phyloP scores from a whole-genome alignment of 176 grass and related monocot genomes.

The Hordeum vulgare region MorexV3_pseudomolecules_assembly NC_058521.1:589520252-589520751 shows the following conservation, averaged over 20 bases:
- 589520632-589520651: slow-evolving; percentile 14
- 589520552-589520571: too few species aligned
- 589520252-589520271: not conserved
- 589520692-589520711: slow-evolving; percentile 99
- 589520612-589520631: not conserved
- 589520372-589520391: not conserved
- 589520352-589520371: not conserved
- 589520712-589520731: slow-evolving; percentile 92
- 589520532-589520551: too few species aligned
- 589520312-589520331: not conserved
- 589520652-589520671: slow-evolving; percentile 83
- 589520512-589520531: too few species aligned
- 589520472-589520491: not conserved
- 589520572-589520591: too few species aligned
- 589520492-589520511: not conserved
- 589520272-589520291: not conserved
- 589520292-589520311: not conserved
- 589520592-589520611: too few species aligned
- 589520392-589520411: not conserved
- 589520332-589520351: not conserved
- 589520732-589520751: slow-evolving; percentile 40
- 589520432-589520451: not conserved
- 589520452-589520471: not conserved
- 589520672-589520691: slow-evolving; percentile 98
- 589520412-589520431: not conserved